Evolutionary conservation across 352 stramenopile genomes (phyloP).

Genomic region (Phytophthora citricola): DNA sequence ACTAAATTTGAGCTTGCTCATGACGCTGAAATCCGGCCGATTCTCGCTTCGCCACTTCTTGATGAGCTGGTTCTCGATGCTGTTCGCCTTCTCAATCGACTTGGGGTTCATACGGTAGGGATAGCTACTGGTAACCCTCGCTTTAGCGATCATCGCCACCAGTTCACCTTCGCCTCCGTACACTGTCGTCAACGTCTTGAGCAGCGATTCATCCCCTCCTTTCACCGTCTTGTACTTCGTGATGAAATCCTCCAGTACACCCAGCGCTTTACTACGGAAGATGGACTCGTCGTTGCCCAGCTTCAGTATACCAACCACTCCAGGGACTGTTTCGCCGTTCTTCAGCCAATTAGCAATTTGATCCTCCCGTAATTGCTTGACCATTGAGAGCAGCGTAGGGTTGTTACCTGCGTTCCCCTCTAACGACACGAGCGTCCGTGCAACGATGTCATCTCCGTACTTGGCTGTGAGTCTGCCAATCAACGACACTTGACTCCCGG

Average conservation of each 20-base stretch:
- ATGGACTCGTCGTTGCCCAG: background rate
- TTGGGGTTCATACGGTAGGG: too few relatives aligned
- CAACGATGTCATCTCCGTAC: conserved; percentile 5
- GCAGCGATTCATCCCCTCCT: background rate
- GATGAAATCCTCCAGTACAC: background rate
- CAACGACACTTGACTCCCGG: background rate
- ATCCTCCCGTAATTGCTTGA: background rate
- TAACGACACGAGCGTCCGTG: background rate
- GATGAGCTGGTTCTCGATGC: background rate
- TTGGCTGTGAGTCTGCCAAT: background rate
- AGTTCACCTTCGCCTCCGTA: background rate
- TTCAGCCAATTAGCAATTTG: background rate
- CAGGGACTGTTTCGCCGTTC: background rate
- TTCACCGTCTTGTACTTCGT: background rate
- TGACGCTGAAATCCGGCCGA: background rate
- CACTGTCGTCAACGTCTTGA: background rate
- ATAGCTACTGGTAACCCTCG: background rate
- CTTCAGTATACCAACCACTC: background rate
- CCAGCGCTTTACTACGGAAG: background rate
- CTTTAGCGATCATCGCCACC: background rate
- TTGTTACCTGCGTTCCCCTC: background rate
- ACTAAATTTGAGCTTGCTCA: background rate
- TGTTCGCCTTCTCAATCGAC: background rate
- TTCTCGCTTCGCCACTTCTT: background rate
- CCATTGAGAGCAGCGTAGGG: background rate